Base-by-base conservation (phyloP, 1,284 basidiomycete species). In the Sutorius eximius region DNA sequence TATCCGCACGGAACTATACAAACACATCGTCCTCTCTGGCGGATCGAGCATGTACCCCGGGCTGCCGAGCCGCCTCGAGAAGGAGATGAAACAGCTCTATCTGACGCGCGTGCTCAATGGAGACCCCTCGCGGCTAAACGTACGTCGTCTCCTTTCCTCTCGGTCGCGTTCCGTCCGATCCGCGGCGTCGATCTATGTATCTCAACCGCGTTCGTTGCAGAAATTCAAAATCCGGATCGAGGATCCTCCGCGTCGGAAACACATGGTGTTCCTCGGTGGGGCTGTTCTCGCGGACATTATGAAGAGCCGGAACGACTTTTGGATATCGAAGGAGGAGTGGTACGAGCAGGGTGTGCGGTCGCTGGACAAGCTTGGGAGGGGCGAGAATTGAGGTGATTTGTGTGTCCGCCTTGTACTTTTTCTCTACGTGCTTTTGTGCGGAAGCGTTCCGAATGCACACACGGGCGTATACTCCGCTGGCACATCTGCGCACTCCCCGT, bases 151-250 rank as follows among this genome's bases (percentile, higher is more conserved):
- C 6, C 12, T 59, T 43, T 12, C n/a, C 56, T 15, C 41, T 42
- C 47, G n/a, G n/a, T n/a, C n/a, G n/a, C n/a, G n/a, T n/a, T n/a
- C n/a, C n/a, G n/a, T n/a, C n/a, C n/a, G n/a, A n/a, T n/a, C n/a
- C 24, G 6, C 5, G 6, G 3, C 24, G 24, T 27, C 24, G 5
- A 27, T 27, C 24, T 27, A 5, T 6, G 24, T 27, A 27, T 27
- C 24, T 27, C 24, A 27, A 27, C 24, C 24, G 24, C 24, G 24
- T 27, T 27, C 11, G 8, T 1, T 13, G 24, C 24, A 98, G 94
- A 95, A 98, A 89, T 99, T 99, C 82, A 99, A 99, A 80, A 95
- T 98, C 70, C 86, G 90, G 44, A 98, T 99, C 67, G 96, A 99
- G 75, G 96, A 99, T 73, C 95, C 96, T 18, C 96, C 96, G 29